These are phyloP conservation scores for Phyllosticta citriasiana DNA, from an alignment of 2,329 filamentous ascomycete species.

Conservation along the genomic window DNA sequence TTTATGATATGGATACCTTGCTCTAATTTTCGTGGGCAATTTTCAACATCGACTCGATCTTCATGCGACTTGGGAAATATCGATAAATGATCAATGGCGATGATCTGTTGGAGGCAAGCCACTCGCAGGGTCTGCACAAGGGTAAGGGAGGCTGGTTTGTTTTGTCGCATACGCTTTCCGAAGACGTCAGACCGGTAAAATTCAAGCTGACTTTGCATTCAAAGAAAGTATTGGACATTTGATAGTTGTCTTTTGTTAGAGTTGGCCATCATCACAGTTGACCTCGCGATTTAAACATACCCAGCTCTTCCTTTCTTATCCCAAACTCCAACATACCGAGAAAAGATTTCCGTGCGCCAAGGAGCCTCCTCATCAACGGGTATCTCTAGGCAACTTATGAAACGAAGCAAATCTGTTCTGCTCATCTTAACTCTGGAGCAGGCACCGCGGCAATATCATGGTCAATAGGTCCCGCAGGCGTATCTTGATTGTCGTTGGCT, in stretches of 20 bases:
- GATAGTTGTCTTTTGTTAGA: neutral
- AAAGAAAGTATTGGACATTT: neutral
- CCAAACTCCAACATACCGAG: neutral
- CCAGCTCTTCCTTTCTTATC: neutral
- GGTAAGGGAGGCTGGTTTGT: no score
- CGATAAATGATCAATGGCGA: neutral
- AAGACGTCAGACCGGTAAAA: neutral
- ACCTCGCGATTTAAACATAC: neutral
- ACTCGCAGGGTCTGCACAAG: neutral
- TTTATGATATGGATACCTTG: neutral
- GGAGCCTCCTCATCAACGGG: neutral
- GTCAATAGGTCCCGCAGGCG: conserved; percentile 5
- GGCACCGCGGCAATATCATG: conserved; percentile 7
- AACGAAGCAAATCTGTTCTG: neutral
- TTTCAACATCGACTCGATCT: neutral
- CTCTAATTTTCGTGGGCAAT: neutral
- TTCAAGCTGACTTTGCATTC: neutral
- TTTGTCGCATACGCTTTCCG: no score
- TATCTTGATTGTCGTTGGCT: neutral
- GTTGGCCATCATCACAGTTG: neutral
- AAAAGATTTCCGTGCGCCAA: neutral
- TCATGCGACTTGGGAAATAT: neutral
- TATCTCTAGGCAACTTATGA: neutral
- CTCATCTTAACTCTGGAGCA: conserved; percentile 4
- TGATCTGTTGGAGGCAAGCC: neutral